Base-by-base conservation (phyloP, 495 filamentous ascomycete species). In the Xeromyces bisporus region DNA sequence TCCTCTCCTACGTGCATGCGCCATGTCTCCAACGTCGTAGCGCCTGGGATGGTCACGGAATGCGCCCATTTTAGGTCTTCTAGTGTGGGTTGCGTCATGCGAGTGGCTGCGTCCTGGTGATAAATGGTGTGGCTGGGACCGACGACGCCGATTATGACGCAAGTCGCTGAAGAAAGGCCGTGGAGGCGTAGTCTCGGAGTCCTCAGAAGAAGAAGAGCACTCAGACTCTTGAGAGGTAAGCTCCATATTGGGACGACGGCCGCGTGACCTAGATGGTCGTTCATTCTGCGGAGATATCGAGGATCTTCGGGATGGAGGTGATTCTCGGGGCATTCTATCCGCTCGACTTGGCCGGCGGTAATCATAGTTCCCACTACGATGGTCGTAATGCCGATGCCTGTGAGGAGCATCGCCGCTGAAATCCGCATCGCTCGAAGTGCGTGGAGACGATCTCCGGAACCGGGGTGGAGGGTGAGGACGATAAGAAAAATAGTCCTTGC, bases 401-500 rank as follows among this genome's bases (percentile, higher is more conserved):
- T 4, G 20, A 4, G 20, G 20, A 21, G 4, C 5, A 21, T 21
- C 20, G 20, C 20, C 9, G 20, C 20, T 9, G 5, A 9, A 5
- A 9, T 43, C 16, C 26, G 32, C 25, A 38, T 34, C 26, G 46
- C 45, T 10, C 46, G 29, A 4, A 44, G 40, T 11, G 16, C 28
- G 12, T 46, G 40, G 14, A 41, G 48, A 14, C 41, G 43, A 15
- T 42, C 40, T 5, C 50, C 41, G 9, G 25, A 27, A 3, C 43
- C 33, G 14, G 39, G 42, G 11, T 31, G 36, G 1, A 40, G 34
- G 9, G 20, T 29, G 3, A 21, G 20, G 20, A 21, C 20, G 20
- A 21, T 38, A 37, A 2, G 34, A 32, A 11, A 50, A 43, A 8
- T 50, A 48, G 8, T 53, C 50, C n/a, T 53, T 43, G 18, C 53